Conservation (phyloP, 2,329 filamentous ascomycete genomes). For the Aspergillus aculeatinus region DNA sequence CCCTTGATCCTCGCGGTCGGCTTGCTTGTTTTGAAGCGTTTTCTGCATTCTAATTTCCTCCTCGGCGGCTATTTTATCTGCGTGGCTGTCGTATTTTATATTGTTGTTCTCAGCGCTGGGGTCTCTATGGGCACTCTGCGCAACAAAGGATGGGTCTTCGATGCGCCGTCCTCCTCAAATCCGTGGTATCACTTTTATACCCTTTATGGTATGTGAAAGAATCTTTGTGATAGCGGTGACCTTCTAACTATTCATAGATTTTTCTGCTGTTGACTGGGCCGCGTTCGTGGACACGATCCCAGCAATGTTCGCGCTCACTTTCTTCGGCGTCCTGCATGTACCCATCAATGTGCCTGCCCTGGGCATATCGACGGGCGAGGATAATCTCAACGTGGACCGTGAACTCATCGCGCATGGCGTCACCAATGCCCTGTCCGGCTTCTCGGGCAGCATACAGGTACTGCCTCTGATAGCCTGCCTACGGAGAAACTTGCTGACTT, state of each 20-base stretch:
- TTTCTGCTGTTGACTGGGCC: slow-evolving; percentile 76
- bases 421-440: slow-evolving; percentile 87
- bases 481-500: slow-evolving; percentile 23
- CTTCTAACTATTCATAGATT: slow-evolving; percentile 55
- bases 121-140: slow-evolving; percentile 68
- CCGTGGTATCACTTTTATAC: slow-evolving; percentile 99
- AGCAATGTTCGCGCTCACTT: slow-evolving; percentile 94
- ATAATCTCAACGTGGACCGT: slow-evolving; percentile 85
- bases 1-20: slow-evolving; percentile 74
- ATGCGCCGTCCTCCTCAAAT: slow-evolving; percentile 76
- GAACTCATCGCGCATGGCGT: slow-evolving; percentile 91
- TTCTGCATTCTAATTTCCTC: slow-evolving; percentile 77
- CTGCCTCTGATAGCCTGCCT: background rate
- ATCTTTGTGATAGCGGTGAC: background rate
- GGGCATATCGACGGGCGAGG: slow-evolving; percentile 85
- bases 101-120: slow-evolving; percentile 52
- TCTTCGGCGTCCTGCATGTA: slow-evolving; percentile 95
- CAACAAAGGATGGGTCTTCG: slow-evolving; percentile 83
- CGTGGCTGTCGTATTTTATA: slow-evolving; percentile 62
- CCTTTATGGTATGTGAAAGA: slow-evolving; percentile 71
- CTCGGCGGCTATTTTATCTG: slow-evolving; percentile 84
- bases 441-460: slow-evolving; percentile 77
- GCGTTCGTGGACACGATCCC: slow-evolving; percentile 83
- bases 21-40: slow-evolving; percentile 73
- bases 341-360: slow-evolving; percentile 97